Conservation (phyloP, 2,329 filamentous ascomycete genomes). For the Xylariaceae sp. region DNA sequence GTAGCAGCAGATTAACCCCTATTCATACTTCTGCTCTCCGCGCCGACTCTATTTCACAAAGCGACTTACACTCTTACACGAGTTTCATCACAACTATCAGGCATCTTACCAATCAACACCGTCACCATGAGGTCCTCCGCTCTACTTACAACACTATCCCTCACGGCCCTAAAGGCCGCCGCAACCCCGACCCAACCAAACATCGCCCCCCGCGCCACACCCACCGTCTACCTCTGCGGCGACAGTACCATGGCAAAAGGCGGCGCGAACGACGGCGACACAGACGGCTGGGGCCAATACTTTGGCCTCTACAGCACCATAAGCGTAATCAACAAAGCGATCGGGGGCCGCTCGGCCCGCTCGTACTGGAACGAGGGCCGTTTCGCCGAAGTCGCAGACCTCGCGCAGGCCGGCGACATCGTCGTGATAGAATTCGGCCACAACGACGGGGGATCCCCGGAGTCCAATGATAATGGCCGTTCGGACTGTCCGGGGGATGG, state of each 20-base stretch:
- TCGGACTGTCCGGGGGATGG: conserved; percentile 51
- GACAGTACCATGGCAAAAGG: conserved; percentile 50
- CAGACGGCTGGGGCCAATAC: conserved; percentile 56
- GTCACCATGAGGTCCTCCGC: conserved; percentile 15
- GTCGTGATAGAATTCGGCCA: conserved; percentile 67
- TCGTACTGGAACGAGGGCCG: conserved; percentile 58
- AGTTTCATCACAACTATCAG: not conserved
- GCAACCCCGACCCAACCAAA: conserved; percentile 18
- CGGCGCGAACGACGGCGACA: conserved; percentile 35
- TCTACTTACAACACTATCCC: conserved; percentile 8
- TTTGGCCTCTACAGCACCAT: conserved; percentile 42
- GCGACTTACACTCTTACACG: no score
- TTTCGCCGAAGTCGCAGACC: conserved; percentile 49
- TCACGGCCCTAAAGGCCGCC: conserved; percentile 4
- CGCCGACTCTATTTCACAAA: not conserved
- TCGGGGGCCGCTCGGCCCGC: conserved; percentile 57
- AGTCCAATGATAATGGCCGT: conserved; percentile 52
- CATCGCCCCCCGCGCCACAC: conserved; percentile 24
- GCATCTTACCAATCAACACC: not conserved
- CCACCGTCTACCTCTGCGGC: conserved; percentile 47
- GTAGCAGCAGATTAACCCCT: not conserved
- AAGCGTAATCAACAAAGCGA: conserved; percentile 54
- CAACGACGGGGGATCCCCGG: conserved; percentile 59
- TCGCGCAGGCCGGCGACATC: conserved; percentile 51
- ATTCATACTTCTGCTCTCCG: conserved; percentile 3